phyloP scores from a whole-genome alignment of 805 yeast species.

The Lachancea fermentati region DNA sequence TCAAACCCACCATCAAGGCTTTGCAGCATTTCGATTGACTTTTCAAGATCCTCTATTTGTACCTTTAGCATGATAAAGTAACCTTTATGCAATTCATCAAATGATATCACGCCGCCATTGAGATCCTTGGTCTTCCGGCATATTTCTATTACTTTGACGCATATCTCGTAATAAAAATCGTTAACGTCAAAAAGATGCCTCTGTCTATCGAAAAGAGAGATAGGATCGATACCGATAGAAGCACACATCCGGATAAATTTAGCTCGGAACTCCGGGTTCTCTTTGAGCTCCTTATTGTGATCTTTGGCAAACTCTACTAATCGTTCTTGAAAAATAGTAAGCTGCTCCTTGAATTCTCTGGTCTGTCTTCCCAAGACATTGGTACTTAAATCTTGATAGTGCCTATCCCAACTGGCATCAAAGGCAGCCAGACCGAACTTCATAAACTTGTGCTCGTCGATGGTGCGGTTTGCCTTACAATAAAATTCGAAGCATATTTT shows the following conservation, averaged over 20 bases:
- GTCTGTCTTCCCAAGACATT: slow-evolving; percentile 44
- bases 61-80: slow-evolving; percentile 31
- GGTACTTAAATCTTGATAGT: slow-evolving; percentile 15
- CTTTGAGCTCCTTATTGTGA: slow-evolving; percentile 61
- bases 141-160: slow-evolving; percentile 69
- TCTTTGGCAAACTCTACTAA: slow-evolving; percentile 68
- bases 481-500: neutral
- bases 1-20: slow-evolving; percentile 69
- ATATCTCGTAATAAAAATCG: slow-evolving; percentile 61
- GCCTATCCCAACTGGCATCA: slow-evolving; percentile 22
- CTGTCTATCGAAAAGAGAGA: slow-evolving; percentile 36
- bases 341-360: slow-evolving; percentile 60
- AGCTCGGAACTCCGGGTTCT: slow-evolving; percentile 57
- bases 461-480: neutral
- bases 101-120: slow-evolving; percentile 77
- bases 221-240: slow-evolving; percentile 80
- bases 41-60: slow-evolving; percentile 47
- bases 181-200: slow-evolving; percentile 29
- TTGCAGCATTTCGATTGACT: slow-evolving; percentile 48
- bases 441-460: neutral
- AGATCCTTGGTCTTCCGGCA: slow-evolving; percentile 63
- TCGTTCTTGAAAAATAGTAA: slow-evolving; percentile 71
- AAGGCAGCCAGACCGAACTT: slow-evolving; percentile 45
- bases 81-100: slow-evolving; percentile 42
- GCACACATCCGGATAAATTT: slow-evolving; percentile 74